These are phyloP conservation scores for Phanerochaete carnosa DNA, from an alignment of 768 basidiomycete genomes.

Conservation along the genomic window DNA sequence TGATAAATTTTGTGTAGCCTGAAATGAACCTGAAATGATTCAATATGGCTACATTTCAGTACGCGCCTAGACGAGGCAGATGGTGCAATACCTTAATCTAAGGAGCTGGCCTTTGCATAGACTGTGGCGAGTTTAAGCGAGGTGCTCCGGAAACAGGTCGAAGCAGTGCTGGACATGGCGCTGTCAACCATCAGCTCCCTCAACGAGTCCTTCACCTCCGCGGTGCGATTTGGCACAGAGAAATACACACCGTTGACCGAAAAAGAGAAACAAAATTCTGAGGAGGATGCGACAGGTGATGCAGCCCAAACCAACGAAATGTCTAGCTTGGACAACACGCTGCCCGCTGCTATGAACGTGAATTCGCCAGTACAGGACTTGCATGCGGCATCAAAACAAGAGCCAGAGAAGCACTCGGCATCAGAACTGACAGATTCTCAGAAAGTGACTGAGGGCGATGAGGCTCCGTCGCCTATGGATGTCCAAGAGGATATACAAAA, in stretches of 20 bases:
- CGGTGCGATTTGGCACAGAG: constrained; percentile 10
- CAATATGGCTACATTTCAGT: too few species aligned
- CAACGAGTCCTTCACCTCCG: constrained; percentile 56
- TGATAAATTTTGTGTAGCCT: too few species aligned
- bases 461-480: not conserved
- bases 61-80: constrained; percentile 80
- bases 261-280: not conserved
- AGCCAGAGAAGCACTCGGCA: not conserved
- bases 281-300: not conserved
- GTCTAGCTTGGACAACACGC: not conserved
- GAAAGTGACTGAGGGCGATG: not conserved
- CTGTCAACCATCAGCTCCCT: constrained; percentile 79
- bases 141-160: constrained; percentile 71
- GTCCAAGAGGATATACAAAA: not conserved
- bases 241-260: not conserved
- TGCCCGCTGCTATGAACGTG: not conserved
- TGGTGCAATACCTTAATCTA: constrained; percentile 24
- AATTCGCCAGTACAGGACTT: not conserved
- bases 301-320: not conserved
- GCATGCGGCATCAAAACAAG: not conserved
- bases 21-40: too few species aligned
- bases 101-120: constrained; percentile 37
- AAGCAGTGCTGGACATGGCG: constrained; percentile 90
- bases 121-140: constrained; percentile 74
- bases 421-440: not conserved